These are phyloP conservation scores for Fusarium sp. DNA, from an alignment of 2,329 filamentous ascomycete genomes.

Conservation along the genomic window DNA sequence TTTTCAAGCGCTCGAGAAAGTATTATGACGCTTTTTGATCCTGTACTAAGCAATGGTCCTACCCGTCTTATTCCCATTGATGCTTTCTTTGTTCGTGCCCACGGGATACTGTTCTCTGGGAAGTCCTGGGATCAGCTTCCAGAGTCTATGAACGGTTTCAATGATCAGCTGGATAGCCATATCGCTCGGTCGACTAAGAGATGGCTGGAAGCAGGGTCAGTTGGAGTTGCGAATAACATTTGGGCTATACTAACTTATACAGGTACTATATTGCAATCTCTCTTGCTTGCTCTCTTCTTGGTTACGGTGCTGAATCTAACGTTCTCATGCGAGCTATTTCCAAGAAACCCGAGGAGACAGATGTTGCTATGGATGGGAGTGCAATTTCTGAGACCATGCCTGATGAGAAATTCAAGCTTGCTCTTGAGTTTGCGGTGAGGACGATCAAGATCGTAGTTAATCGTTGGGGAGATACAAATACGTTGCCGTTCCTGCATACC, in stretches of 20 bases:
- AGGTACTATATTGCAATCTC: slow-evolving; percentile 54
- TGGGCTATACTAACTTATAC: slow-evolving; percentile 3
- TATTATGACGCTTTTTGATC: slow-evolving; percentile 76
- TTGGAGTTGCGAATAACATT: neutral
- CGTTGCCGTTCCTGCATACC: slow-evolving; percentile 72
- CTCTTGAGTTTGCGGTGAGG: slow-evolving; percentile 56
- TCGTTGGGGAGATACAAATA: slow-evolving; percentile 68
- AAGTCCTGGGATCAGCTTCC: slow-evolving; percentile 62
- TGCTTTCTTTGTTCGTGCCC: slow-evolving; percentile 70
- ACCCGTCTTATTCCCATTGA: slow-evolving; percentile 61
- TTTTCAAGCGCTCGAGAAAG: slow-evolving; percentile 77
- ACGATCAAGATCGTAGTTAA: slow-evolving; percentile 62
- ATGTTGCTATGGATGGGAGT: slow-evolving; percentile 43
- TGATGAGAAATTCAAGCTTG: slow-evolving; percentile 50
- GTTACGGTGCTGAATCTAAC: slow-evolving; percentile 58
- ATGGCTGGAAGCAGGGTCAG: slow-evolving; percentile 64
- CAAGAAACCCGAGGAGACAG: slow-evolving; percentile 46
- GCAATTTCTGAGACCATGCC: slow-evolving; percentile 43
- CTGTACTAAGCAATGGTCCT: slow-evolving; percentile 59
- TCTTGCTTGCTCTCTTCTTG: slow-evolving; percentile 50
- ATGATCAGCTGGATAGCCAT: slow-evolving; percentile 65
- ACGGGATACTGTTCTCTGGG: slow-evolving; percentile 73
- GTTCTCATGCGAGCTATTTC: slow-evolving; percentile 58
- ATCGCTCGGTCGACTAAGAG: slow-evolving; percentile 64
- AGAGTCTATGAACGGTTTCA: slow-evolving; percentile 61